These are phyloP conservation scores for Jamesozyma spencerorum DNA, from an alignment of 805 yeast species.

Conservation along the genomic window DNA sequence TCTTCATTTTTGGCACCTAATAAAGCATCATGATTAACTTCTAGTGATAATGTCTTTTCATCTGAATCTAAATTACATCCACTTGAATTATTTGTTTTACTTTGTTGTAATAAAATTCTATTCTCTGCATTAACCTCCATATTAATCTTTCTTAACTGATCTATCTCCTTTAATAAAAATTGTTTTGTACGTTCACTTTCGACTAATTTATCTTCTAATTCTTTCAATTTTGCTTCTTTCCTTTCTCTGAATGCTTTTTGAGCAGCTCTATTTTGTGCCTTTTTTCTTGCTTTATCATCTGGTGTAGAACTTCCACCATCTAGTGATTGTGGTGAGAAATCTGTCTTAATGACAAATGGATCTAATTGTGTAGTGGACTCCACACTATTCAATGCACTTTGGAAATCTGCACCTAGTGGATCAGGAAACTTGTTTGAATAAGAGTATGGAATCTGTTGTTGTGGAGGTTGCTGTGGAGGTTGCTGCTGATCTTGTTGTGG, in stretches of 20 bases:
- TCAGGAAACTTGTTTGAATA: too few species aligned
- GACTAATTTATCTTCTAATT: slow-evolving; percentile 49
- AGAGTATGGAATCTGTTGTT: background rate
- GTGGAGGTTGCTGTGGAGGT: slow-evolving; percentile 1
- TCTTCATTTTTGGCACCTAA: too few species aligned
- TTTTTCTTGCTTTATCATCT: slow-evolving; percentile 46
- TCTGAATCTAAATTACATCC: too few species aligned
- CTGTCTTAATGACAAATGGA: background rate
- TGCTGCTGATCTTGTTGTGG: slow-evolving; percentile 29
- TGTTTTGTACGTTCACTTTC: slow-evolving; percentile 50
- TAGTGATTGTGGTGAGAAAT: background rate
- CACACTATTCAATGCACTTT: background rate
- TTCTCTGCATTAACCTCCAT: slow-evolving; percentile 56
- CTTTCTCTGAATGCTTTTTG: slow-evolving; percentile 81
- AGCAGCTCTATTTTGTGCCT: slow-evolving; percentile 78
- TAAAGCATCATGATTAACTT: too few species aligned
- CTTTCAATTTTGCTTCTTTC: slow-evolving; percentile 61
- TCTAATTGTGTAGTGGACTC: background rate
- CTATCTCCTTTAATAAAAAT: slow-evolving; percentile 39
- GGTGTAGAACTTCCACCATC: background rate
- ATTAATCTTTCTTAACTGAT: slow-evolving; percentile 44
- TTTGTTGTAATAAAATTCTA: slow-evolving; percentile 36
- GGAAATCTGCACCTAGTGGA: background rate
- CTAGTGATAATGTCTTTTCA: too few species aligned
- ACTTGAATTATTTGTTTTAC: slow-evolving; percentile 2